Percentiles rank a stretch among this genome's conserved stretches.
These are phyloP conservation scores for Trichomonascaceae sp. DNA, from an alignment of 1,139 yeast species.

Conservation along the genomic window DNA sequence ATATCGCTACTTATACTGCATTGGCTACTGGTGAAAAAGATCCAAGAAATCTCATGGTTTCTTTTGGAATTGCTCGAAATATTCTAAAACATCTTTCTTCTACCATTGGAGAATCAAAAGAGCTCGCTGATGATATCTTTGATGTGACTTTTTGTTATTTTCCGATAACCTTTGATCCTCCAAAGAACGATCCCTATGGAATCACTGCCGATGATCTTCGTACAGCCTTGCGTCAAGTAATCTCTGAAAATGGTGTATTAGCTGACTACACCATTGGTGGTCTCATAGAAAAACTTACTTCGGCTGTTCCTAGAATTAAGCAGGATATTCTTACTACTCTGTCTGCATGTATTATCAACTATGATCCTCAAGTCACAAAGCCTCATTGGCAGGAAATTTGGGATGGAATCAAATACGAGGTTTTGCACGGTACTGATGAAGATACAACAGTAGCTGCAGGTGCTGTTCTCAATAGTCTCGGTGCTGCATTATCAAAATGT, in stretches of 20 bases:
- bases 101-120: constrained; percentile 11
- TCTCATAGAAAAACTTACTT: constrained; percentile 74
- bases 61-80: constrained; percentile 52
- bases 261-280: constrained; percentile 73
- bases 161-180: constrained; percentile 93
- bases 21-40: constrained; percentile 88
- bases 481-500: constrained; percentile 31
- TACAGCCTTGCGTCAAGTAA: constrained; percentile 43
- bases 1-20: constrained; percentile 53
- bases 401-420: constrained; percentile 84
- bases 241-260: constrained; percentile 58
- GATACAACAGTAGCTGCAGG: constrained; percentile 42
- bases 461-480: constrained; percentile 41
- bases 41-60: constrained; percentile 73
- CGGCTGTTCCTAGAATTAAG: constrained; percentile 73
- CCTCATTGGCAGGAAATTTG: constrained; percentile 69
- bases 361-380: constrained; percentile 41
- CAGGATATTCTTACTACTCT: constrained; percentile 68
- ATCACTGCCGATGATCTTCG: constrained; percentile 73
- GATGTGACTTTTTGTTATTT: constrained; percentile 92
- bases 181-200: constrained; percentile 83
- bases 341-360: constrained; percentile 47
- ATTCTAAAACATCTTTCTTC: constrained; percentile 44
- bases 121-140: constrained; percentile 56
- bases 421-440: constrained; percentile 64